These are phyloP conservation scores for Xylariaceae sp. DNA, from an alignment of 2,329 filamentous ascomycete species.

Conservation along the genomic window DNA sequence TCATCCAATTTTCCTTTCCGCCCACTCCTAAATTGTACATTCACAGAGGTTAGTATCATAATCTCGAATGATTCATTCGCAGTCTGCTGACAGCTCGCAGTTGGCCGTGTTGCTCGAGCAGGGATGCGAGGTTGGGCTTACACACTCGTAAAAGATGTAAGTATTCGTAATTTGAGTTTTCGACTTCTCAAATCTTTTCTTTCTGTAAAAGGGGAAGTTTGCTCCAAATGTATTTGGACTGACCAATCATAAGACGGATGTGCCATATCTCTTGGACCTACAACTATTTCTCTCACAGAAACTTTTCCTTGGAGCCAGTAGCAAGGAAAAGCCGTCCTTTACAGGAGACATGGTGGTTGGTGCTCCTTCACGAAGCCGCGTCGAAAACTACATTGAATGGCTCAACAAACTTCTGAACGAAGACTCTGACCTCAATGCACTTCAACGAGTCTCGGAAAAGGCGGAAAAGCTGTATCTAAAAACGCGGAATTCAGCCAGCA, in stretches of 20 bases:
- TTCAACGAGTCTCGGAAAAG: slow-evolving; percentile 73
- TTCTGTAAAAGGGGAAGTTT: too few species aligned
- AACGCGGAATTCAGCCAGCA: slow-evolving; percentile 85
- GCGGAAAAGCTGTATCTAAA: slow-evolving; percentile 90
- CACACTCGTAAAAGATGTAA: slow-evolving; percentile 81
- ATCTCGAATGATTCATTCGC: too few species aligned
- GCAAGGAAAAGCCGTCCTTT: slow-evolving; percentile 60
- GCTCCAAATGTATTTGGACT: too few species aligned
- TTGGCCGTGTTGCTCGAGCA: slow-evolving; percentile 91
- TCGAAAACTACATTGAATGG: slow-evolving; percentile 79
- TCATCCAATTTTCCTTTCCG: slow-evolving; percentile 98
- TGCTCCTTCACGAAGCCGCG: slow-evolving; percentile 63
- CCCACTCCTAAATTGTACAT: slow-evolving; percentile 96
- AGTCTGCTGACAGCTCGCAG: too few species aligned
- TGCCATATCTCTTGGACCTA: slow-evolving; percentile 87
- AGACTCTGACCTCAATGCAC: slow-evolving; percentile 65
- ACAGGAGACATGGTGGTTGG: slow-evolving; percentile 83
- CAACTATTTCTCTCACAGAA: slow-evolving; percentile 90
- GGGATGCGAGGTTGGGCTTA: slow-evolving; percentile 93
- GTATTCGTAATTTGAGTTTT: too few species aligned
- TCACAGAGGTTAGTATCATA: too few species aligned
- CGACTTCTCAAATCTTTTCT: too few species aligned
- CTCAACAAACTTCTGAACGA: slow-evolving; percentile 74
- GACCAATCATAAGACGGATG: too few species aligned
- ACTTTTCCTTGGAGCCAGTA: slow-evolving; percentile 69